Conservation (phyloP, 106 monocot species). For the Acorus gramineus region DNA sequence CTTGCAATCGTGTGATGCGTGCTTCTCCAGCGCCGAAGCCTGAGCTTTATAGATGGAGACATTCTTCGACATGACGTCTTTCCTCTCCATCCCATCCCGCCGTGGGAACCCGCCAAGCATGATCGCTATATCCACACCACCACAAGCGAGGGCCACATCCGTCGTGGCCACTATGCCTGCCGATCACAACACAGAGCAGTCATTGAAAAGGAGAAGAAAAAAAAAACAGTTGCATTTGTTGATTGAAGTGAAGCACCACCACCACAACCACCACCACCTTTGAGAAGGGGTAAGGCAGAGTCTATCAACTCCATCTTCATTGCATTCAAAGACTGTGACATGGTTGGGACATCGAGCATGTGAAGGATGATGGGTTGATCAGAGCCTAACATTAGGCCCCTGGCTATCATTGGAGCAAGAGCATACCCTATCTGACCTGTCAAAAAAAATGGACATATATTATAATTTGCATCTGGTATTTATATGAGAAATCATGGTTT, state of each 20-base stretch:
- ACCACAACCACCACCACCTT: conserved; percentile 15
- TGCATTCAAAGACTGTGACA: conserved; percentile 34
- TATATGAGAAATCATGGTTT: no score
- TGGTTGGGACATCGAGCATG: conserved; percentile 50
- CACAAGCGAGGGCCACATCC: conserved; percentile 51
- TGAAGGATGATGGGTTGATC: conserved; percentile 60
- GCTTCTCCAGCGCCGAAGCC: conserved; percentile 55
- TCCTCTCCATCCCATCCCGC: conserved; percentile 65
- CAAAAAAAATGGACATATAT: not conserved
- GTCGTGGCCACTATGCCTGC: conserved; percentile 66
- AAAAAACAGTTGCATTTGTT: not conserved
- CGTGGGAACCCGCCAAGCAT: conserved; percentile 62
- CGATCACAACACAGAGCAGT: not conserved
- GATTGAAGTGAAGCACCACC: no score
- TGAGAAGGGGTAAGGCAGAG: conserved; percentile 57
- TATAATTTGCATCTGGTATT: no score
- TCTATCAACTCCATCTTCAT: conserved; percentile 70
- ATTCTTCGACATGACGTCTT: conserved; percentile 67
- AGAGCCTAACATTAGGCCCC: conserved; percentile 57
- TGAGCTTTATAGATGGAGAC: conserved; percentile 65
- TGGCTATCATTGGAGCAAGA: conserved; percentile 61
- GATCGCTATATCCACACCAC: conserved; percentile 50
- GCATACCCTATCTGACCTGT: conserved; percentile 75
- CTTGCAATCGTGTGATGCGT: conserved; percentile 69
- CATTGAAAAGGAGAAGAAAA: not conserved